phyloP scores from a whole-genome alignment of 495 filamentous ascomycete species.

The Aspergillus haitiensis region DNA sequence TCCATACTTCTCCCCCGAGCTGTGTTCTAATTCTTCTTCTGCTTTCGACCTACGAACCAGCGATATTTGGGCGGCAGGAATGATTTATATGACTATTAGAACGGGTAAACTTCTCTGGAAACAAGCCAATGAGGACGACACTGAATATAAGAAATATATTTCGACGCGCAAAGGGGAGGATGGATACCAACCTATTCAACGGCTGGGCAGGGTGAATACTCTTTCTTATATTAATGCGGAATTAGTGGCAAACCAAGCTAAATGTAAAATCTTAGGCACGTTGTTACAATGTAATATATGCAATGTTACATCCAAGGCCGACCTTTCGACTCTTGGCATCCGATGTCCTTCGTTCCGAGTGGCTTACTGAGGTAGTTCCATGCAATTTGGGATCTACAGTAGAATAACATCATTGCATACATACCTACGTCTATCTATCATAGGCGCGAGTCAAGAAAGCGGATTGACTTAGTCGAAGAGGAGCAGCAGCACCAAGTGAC shows the following conservation, averaged over 20 bases:
- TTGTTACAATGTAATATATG: constrained; percentile 2
- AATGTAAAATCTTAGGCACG: constrained; percentile 1
- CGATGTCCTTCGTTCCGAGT: constrained; percentile 9
- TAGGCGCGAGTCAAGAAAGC: too few species aligned
- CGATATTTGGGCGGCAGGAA: constrained; percentile 11
- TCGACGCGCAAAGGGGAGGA: background rate
- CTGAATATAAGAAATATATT: background rate
- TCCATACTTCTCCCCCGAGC: constrained; percentile 11
- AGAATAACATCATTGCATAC: background rate
- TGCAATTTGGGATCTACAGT: background rate
- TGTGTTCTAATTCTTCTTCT: background rate
- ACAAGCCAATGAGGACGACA: background rate
- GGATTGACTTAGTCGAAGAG: too few species aligned
- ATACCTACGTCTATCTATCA: too few species aligned
- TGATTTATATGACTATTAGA: constrained; percentile 10
- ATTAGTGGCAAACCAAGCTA: background rate
- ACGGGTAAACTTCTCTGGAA: constrained; percentile 2
- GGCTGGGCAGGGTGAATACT: background rate
- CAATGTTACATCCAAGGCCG: constrained; percentile 5
- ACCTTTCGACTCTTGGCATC: background rate
- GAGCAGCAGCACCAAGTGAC: too few species aligned
- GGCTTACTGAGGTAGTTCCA: background rate
- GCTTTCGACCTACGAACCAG: background rate
- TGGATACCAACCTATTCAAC: background rate
- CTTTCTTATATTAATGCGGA: background rate